Base-by-base conservation (phyloP, 2,329 filamentous ascomycete genomes). In the Hypoxylon rubiginosum region DNA sequence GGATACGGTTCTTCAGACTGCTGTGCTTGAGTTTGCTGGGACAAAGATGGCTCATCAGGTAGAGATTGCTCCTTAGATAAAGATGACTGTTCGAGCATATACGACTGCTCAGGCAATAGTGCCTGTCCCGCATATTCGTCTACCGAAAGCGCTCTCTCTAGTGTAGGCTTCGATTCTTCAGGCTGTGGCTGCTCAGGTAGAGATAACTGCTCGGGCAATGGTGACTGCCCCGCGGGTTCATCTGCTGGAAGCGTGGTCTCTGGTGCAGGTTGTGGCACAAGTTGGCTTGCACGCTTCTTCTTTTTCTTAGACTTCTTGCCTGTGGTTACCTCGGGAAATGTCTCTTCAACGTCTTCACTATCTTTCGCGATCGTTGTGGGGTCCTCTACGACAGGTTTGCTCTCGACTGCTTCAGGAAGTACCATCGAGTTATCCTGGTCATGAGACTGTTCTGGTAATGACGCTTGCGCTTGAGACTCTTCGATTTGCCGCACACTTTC, bases 241-340 rank as follows among this genome's bases (percentile, higher is more conserved):
- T 65, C 54, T 13, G 53, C 50, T 21, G 58, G 15, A 43, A 59
- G 53, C 8, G 36, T n/a, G 41, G 32, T 60, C 52, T 64, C 48
- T 62, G 50, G 58, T 17, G 59, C 54, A 19, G 32, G 15, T 7
- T 32, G 6, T 30, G 34, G 28, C 46, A 69, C 58, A 26, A 52
- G 24, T 61, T 68, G 59, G 26, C 64, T 70, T 71, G 73, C 72
- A 77, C 72, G 71, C 74, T 77, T 77, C 59, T 77, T 76, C 56
- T 73, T 75, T 58, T 82, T 81, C 71, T 81, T 80, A 10, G 74
- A 73, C 58, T 78, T 78, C 67, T 80, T 79, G 55, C 60, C 70
- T 39, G 67, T 64, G 32, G 53, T 72, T 56, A 61, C 30, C 34
- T 66, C 58, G 36, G 55, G 19, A 32, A 48, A 39, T 6, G 28